Evolutionary conservation across 2,329 filamentous ascomycete species (phyloP), one percentile per base, ranked within the genome.

Genomic region (Paracoccidioides lutzii): DNA sequence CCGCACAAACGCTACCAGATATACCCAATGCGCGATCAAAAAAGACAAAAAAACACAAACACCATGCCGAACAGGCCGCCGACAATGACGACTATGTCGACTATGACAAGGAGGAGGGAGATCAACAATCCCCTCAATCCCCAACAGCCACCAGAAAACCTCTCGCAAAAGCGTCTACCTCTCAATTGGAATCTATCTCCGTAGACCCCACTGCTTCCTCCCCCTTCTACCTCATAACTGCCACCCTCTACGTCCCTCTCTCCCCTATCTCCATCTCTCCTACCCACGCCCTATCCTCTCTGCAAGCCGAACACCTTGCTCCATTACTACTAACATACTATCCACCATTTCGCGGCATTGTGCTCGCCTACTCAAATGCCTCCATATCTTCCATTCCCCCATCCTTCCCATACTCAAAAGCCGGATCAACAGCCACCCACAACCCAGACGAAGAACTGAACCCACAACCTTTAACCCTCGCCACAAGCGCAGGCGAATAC

Each of bases 191-290:
- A 46, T 42, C 52, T 35, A 6, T 53, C 46, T 44, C 53, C 15
- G 14, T 41, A 5, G 52, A 57, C 14, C 42, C 54, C 30, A 15
- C 52, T 4, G 38, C 56, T 40, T 56, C 61, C 72, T 87, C 85
- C 46, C 87, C 90, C 14, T 91, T 95, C 72, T 83, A 83, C 67
- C 81, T 82, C 33, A 85, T 91, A 65, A 89, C 85, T 28, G 81
- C 88, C 44, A 90, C 90, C 1, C 80, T 95, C 63, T 83, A 82
- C 66, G 73, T 84, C 57, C 75, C 80, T 4, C 73, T 84, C 55
- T 77, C 81, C 42, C 80, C 81, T 28, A 76, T 81, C 56, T 75
- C 73, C 35, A 73, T 75, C 54, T 73, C 76, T 8, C 74, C 79
- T 50, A 69, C 73, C 28, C 73, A 77, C 61, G 77, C 80, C 8